phyloP scores from a whole-genome alignment of 2,329 filamentous ascomycete species.

The Monosporascus sp. region DNA sequence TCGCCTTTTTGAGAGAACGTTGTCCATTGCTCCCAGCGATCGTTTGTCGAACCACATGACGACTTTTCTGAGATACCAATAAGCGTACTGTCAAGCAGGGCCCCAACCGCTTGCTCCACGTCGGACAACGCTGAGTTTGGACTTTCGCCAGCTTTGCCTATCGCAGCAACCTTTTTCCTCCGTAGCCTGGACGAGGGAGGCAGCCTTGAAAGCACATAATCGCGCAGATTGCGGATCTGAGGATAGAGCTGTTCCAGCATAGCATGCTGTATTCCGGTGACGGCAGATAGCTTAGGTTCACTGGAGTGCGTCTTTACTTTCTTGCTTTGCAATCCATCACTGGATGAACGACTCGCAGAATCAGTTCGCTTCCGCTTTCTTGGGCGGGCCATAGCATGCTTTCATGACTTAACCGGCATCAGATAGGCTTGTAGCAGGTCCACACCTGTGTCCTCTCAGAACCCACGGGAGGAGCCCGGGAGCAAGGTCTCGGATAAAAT shows the following conservation, averaged over 20 bases:
- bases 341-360: conserved; percentile 4
- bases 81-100: conserved; percentile 63
- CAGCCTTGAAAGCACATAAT: conserved; percentile 62
- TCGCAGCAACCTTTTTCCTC: conserved; percentile 47
- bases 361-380: conserved; percentile 20
- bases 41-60: conserved; percentile 21
- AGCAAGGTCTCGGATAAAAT: no score
- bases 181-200: conserved; percentile 60
- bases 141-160: conserved; percentile 29
- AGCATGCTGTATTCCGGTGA: conserved; percentile 42
- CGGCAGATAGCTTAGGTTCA: neutral
- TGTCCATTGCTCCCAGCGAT: conserved; percentile 50
- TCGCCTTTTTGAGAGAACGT: conserved; percentile 59
- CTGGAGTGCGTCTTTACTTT: conserved; percentile 9
- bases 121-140: conserved; percentile 18
- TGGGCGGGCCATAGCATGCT: conserved; percentile 16
- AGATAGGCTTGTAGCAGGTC: no score
- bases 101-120: conserved; percentile 39
- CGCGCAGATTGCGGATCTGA: conserved; percentile 59
- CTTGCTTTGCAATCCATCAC: conserved; percentile 9
- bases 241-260: conserved; percentile 66
- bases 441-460: no score
- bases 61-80: conserved; percentile 47
- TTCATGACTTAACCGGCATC: no score
- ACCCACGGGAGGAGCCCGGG: no score